Conservation (phyloP, 2,329 filamentous ascomycete species). For the Chaetothyriales sp. region DNA sequence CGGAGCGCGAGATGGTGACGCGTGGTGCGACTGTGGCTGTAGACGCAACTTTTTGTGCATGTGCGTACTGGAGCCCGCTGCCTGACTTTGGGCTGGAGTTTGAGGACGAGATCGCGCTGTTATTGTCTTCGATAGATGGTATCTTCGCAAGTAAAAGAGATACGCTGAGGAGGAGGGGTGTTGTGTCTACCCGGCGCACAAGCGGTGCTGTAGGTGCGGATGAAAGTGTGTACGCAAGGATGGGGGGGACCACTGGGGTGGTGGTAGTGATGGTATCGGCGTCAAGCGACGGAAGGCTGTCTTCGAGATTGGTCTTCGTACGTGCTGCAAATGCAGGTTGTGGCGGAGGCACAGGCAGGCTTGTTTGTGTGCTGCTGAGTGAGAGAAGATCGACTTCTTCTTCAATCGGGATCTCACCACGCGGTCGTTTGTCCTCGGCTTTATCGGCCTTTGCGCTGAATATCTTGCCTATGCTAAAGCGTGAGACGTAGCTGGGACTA, state of each 20-base stretch:
- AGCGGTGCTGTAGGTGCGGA: constrained; percentile 41
- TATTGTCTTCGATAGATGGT: constrained; percentile 43
- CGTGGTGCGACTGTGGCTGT: constrained; percentile 65
- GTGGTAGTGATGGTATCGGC: constrained; percentile 8
- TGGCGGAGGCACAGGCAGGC: constrained; percentile 7
- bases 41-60: constrained; percentile 65
- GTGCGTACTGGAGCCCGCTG: constrained; percentile 44
- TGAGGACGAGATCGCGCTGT: constrained; percentile 39
- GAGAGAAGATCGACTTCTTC: constrained; percentile 40
- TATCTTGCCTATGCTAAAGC: constrained; percentile 32
- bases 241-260: constrained; percentile 12
- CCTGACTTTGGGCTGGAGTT: constrained; percentile 44
- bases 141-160: constrained; percentile 80
- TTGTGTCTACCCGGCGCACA: constrained; percentile 77
- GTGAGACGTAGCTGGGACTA: constrained; percentile 22
- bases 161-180: constrained; percentile 62
- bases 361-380: constrained; percentile 39
- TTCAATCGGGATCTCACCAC: constrained; percentile 29
- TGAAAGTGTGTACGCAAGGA: constrained; percentile 41
- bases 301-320: constrained; percentile 15
- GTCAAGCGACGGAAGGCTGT: constrained; percentile 11
- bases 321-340: constrained; percentile 20
- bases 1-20: constrained; percentile 66
- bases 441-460: constrained; percentile 24
- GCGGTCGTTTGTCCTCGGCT: constrained; percentile 19